Evolutionary conservation across 2,329 filamentous ascomycete genomes (phyloP).

Genomic region (Ophiostoma australiae): DNA sequence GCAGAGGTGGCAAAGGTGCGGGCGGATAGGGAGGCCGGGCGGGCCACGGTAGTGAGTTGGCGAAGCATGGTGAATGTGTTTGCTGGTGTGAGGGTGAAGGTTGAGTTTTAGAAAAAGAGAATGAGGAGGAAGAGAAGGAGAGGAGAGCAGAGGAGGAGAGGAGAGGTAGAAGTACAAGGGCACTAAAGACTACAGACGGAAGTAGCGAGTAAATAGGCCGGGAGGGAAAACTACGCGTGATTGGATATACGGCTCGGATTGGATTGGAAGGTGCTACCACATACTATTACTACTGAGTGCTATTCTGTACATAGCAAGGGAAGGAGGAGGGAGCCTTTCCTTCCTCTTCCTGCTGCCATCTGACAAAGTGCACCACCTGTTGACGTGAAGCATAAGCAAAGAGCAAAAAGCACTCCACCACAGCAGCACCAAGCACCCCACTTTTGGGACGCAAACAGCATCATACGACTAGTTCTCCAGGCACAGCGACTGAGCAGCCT

Average conservation of each 20-base stretch:
- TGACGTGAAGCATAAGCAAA: neutral
- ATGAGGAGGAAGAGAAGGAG: neutral
- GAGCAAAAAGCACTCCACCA: neutral
- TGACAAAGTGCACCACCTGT: neutral
- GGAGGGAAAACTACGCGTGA: constrained; percentile 26
- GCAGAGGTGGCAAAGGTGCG: constrained; percentile 60
- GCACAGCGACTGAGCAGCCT: neutral
- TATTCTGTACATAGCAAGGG: neutral
- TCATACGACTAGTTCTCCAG: constrained; percentile 2
- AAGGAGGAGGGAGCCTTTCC: neutral
- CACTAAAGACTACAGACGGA: neutral
- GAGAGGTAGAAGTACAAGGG: neutral
- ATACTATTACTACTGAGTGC: no score
- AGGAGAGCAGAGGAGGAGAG: neutral
- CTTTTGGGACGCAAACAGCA: neutral
- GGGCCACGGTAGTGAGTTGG: constrained; percentile 52
- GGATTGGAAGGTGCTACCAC: neutral
- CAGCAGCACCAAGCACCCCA: neutral
- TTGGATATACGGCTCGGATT: constrained; percentile 24
- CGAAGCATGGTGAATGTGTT: constrained; percentile 55
- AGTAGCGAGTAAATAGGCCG: constrained; percentile 2
- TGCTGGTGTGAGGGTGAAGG: neutral
- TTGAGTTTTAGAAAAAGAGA: neutral
- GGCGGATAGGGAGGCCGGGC: constrained; percentile 49
- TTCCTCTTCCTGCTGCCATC: neutral